Conservation (phyloP, 2,329 filamentous ascomycete genomes). For the Waltergamsia citrina region DNA sequence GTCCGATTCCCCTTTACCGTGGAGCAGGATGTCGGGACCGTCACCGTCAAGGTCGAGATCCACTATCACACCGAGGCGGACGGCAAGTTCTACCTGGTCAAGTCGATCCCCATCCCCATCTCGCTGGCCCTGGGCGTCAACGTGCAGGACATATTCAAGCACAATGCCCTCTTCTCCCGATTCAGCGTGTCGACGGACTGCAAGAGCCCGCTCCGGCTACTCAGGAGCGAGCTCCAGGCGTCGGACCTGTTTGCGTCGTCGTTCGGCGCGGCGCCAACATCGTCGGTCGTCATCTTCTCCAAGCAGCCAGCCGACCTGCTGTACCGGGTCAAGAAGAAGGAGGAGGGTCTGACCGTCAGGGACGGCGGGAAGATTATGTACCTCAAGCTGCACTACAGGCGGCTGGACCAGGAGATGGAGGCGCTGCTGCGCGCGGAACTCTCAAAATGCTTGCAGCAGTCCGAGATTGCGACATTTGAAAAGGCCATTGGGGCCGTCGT, state of each 20-base stretch:
- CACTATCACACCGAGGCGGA: constrained; percentile 61
- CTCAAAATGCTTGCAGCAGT: constrained; percentile 23
- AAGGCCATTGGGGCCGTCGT: constrained; percentile 35
- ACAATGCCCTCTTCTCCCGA: constrained; percentile 69
- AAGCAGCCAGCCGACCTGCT: constrained; percentile 73
- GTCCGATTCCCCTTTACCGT: constrained; percentile 74
- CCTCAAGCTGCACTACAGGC: constrained; percentile 66
- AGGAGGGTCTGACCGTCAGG: constrained; percentile 15
- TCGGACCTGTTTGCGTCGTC: constrained; percentile 61
- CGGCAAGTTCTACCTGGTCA: constrained; percentile 24
- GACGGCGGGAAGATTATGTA: constrained; percentile 42
- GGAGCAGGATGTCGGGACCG: constrained; percentile 63
- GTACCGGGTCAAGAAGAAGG: constrained; percentile 64
- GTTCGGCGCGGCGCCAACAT: constrained; percentile 44
- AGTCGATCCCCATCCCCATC: constrained; percentile 56
- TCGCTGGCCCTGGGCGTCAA: constrained; percentile 85
- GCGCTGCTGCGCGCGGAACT: constrained; percentile 35
- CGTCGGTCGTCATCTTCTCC: constrained; percentile 58
- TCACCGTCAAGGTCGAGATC: constrained; percentile 69
- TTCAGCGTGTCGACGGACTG: constrained; percentile 85
- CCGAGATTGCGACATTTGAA: constrained; percentile 32
- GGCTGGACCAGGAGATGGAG: constrained; percentile 66
- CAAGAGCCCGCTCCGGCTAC: constrained; percentile 63
- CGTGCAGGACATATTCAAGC: constrained; percentile 92
- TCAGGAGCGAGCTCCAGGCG: constrained; percentile 59